These are phyloP conservation scores for Myriosclerotinia duriaeana DNA, from an alignment of 2,329 filamentous ascomycete species.

Conservation along the genomic window DNA sequence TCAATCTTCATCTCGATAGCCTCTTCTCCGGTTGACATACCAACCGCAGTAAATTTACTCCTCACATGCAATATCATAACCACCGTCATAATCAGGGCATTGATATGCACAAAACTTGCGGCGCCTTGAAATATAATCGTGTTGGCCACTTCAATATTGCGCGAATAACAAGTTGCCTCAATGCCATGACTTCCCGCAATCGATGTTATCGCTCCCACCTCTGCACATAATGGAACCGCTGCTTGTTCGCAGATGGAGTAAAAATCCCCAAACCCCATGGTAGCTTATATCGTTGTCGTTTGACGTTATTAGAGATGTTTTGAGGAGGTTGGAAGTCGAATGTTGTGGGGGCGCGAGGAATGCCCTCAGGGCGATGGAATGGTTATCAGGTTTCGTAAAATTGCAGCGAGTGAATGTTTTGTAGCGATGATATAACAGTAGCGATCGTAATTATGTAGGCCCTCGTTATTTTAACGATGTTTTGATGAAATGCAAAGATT, in stretches of 20 bases:
- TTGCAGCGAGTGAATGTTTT: constrained; percentile 30
- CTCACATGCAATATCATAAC: constrained; percentile 97
- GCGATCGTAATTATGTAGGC: constrained; percentile 25
- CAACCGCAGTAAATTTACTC: constrained; percentile 97
- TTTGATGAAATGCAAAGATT: constrained; percentile 23
- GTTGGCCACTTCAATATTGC: constrained; percentile 94
- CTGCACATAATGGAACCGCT: constrained; percentile 81
- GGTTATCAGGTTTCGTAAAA: constrained; percentile 3
- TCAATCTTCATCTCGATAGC: not conserved
- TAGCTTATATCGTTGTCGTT: constrained; percentile 22
- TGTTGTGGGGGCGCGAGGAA: constrained; percentile 21
- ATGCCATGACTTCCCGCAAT: constrained; percentile 72
- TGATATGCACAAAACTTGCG: constrained; percentile 87
- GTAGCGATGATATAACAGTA: constrained; percentile 25
- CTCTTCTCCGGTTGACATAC: constrained; percentile 51
- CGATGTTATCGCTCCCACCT: constrained; percentile 72
- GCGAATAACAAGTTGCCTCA: constrained; percentile 86
- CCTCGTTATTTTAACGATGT: constrained; percentile 24
- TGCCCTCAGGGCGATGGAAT: constrained; percentile 20
- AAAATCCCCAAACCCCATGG: constrained; percentile 90
- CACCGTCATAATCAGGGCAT: constrained; percentile 86
- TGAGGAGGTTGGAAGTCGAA: constrained; percentile 27
- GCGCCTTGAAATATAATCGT: constrained; percentile 98
- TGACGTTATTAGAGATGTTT: constrained; percentile 25
- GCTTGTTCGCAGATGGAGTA: constrained; percentile 80